Evolutionary conservation across 1,139 yeast species (phyloP), one percentile per base, ranked within the genome.

Genomic region (Kodamaea fungicola): DNA sequence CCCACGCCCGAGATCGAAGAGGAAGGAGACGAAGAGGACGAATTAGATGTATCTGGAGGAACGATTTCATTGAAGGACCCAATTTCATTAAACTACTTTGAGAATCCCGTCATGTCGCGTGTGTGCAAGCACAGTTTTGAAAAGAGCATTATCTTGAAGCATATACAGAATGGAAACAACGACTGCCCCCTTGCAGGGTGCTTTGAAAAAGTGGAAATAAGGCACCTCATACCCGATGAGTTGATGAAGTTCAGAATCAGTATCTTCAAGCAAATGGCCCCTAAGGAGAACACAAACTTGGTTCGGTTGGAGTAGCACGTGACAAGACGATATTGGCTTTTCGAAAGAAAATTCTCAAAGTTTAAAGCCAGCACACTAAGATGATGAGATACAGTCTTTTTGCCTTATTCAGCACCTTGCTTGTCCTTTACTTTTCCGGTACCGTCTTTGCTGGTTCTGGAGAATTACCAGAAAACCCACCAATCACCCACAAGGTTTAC

Each of bases 401-500:
- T 32, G 51, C 60, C 8, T 32, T 53, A 16, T 32, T 61, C 21
- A 49, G 57, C 32, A 40, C 45, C 30, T 39, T 51, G 30, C 38
- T 60, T 22, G 42, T 55, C 28, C 45, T 57, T 12, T 47, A 55
- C 42, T 57, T 55, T 41, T 49, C 55, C 38, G 43, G 47, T 16
- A 41, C 44, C 24, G 40, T 44, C 23, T 54, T 44, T n/a, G 44
- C 41, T 22, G 58, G 52, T n/a, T 44, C 49, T 22, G 43, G 38
- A 9, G 65, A 55, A 6, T 49, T 62, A 39, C 54, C 71, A 3
- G 72, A 66, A 30, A 74, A 76, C 50, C 85, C 87, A 31, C 73
- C 71, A 34, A 59, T 83, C 56, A 83, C 92, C 49, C 70, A 76
- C 61, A 83, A 80, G 63, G 96, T 92, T 26, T 92, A 68, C 66